Evolutionary conservation across 129 eudicot species (phyloP).

Genomic region (Silybum marianum): DNA sequence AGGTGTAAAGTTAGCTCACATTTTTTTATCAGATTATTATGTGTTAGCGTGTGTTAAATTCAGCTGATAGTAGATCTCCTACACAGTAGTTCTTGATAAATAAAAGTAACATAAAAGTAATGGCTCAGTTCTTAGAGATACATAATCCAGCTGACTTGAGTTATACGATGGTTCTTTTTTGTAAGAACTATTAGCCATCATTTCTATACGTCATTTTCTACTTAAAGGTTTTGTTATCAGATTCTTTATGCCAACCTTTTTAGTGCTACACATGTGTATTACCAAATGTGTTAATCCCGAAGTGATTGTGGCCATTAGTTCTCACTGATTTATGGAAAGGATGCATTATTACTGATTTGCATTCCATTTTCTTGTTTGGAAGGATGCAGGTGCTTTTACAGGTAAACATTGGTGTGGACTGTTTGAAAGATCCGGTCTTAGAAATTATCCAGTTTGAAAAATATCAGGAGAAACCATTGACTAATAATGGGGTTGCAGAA

Average conservation of each 20-base stretch:
- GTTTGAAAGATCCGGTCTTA: conserved; percentile 66
- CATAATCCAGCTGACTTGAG: no score
- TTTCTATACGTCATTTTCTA: no score
- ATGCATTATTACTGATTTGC: conserved; percentile 43
- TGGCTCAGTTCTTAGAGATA: neutral
- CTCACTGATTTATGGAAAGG: neutral
- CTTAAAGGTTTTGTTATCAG: no score
- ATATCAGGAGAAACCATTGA: conserved; percentile 44
- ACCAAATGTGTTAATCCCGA: neutral
- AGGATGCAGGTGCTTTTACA: conserved; percentile 99
- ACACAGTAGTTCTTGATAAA: neutral
- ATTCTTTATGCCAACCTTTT: no score
- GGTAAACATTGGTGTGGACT: conserved; percentile 75
- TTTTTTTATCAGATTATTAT: neutral
- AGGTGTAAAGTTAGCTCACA: neutral
- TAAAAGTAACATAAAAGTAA: neutral
- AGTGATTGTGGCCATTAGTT: neutral
- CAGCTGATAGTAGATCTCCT: neutral
- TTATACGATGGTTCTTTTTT: no score
- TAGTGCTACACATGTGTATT: no score
- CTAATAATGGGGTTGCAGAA: conserved; percentile 31
- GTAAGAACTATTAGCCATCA: no score
- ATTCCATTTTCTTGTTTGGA: conserved; percentile 76
- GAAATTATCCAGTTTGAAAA: conserved; percentile 93
- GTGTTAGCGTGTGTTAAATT: neutral